Evolutionary conservation across 2,329 filamentous ascomycete genomes (phyloP).

Genomic region (Cryphonectria carpinicola): DNA sequence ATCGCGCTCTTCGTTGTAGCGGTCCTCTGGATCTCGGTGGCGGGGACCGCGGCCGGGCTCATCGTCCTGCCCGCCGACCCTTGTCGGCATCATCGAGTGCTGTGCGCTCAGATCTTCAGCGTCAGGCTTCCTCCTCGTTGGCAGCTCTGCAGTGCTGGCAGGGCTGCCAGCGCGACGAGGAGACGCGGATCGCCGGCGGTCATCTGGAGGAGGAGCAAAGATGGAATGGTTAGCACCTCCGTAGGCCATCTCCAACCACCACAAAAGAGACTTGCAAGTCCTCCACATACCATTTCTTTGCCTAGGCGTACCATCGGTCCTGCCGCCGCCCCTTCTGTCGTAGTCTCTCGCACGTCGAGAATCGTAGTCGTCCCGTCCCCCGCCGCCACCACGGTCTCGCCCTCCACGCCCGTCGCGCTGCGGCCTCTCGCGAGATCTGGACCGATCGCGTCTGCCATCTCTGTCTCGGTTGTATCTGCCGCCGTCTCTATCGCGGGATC

Average conservation of each 20-base stretch:
- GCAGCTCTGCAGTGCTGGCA: constrained; percentile 35
- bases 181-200: constrained; percentile 44
- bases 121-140: constrained; percentile 40
- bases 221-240: constrained; percentile 9
- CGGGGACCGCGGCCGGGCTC: constrained; percentile 29
- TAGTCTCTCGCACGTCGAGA: constrained; percentile 22
- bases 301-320: constrained; percentile 21
- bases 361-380: constrained; percentile 11
- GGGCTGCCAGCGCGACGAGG: constrained; percentile 35
- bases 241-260: not conserved
- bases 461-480: constrained; percentile 35
- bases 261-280: not conserved
- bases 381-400: constrained; percentile 13
- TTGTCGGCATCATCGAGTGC: constrained; percentile 43
- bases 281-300: constrained; percentile 23
- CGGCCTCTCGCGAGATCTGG: constrained; percentile 29
- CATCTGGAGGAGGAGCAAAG: constrained; percentile 25
- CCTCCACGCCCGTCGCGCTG: constrained; percentile 31
- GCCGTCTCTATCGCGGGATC: constrained; percentile 35
- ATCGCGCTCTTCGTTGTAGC: constrained; percentile 28
- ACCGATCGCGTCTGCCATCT: constrained; percentile 33
- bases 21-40: constrained; percentile 31
- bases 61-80: constrained; percentile 40
- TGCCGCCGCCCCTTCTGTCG: constrained; percentile 19
- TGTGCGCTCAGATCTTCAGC: constrained; percentile 23